Percentiles rank a stretch among this genome's conserved stretches.
phyloP scores from a whole-genome alignment of 1,284 basidiomycete genomes.

The Leccinum pallidistipes region DNA sequence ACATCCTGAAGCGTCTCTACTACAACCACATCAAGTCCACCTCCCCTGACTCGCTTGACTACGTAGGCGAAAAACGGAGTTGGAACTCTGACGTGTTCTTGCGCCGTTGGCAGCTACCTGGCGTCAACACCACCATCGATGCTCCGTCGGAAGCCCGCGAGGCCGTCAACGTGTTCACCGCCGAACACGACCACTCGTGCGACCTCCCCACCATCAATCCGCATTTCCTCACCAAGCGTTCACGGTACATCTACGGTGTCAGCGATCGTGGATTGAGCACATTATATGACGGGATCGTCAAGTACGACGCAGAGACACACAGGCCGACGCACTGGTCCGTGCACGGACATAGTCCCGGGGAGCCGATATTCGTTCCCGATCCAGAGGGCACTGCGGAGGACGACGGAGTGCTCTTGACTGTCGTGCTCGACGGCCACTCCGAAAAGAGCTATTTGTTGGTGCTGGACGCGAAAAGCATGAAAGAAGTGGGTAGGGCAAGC shows the following conservation, averaged over 20 bases:
- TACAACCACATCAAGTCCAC: conserved; percentile 29
- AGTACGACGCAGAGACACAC: conserved; percentile 33
- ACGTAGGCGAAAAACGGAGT: conserved; percentile 24
- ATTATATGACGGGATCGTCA: conserved; percentile 37
- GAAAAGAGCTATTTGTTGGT: conserved; percentile 37
- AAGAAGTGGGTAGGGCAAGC: conserved; percentile 38
- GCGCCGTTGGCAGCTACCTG: conserved; percentile 28
- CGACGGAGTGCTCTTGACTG: conserved; percentile 39
- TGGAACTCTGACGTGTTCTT: conserved; percentile 24
- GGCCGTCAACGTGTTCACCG: conserved; percentile 20
- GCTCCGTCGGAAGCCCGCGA: conserved; percentile 20
- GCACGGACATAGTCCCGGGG: conserved; percentile 34
- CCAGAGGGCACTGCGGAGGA: conserved; percentile 35
- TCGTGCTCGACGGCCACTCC: conserved; percentile 36
- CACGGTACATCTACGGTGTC: conserved; percentile 37
- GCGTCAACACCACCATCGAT: conserved; percentile 21
- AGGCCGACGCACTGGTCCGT: conserved; percentile 30
- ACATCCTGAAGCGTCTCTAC: conserved; percentile 30
- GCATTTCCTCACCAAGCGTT: conserved; percentile 29
- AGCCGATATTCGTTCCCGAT: conserved; percentile 38
- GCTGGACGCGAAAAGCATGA: conserved; percentile 37
- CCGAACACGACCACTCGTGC: conserved; percentile 29
- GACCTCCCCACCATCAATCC: conserved; percentile 39
- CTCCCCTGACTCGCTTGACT: conserved; percentile 31
- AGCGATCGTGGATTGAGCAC: conserved; percentile 30